These are phyloP conservation scores for Raffaelea ambrosiae DNA, from an alignment of 2,329 filamentous ascomycete species.

Conservation along the genomic window DNA sequence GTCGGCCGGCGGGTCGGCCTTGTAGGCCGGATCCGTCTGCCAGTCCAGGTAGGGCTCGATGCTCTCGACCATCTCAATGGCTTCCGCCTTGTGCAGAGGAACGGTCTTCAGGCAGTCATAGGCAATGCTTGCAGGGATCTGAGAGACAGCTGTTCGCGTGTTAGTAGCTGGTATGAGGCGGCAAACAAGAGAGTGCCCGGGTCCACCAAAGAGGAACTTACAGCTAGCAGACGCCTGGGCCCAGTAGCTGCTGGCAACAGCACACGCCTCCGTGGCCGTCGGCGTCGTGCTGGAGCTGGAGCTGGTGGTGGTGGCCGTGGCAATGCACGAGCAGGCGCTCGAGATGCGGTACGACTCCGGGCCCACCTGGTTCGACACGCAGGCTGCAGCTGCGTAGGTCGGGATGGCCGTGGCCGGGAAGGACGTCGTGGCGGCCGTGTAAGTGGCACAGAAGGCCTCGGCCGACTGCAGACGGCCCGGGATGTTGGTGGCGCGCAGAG, in stretches of 20 bases:
- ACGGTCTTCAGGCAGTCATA: slow-evolving; percentile 32
- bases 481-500: slow-evolving; percentile 22
- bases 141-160: slow-evolving; percentile 15
- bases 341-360: neutral
- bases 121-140: slow-evolving; percentile 27
- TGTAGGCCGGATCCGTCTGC: slow-evolving; percentile 29
- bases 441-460: slow-evolving; percentile 21
- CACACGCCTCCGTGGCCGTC: slow-evolving; percentile 5
- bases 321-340: slow-evolving; percentile 1
- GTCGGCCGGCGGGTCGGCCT: slow-evolving; percentile 26
- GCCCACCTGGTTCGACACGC: slow-evolving; percentile 1
- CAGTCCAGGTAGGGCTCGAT: slow-evolving; percentile 32
- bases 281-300: neutral
- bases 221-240: slow-evolving; percentile 5
- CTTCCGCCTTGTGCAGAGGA: slow-evolving; percentile 28
- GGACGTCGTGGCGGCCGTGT: neutral
- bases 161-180: neutral
- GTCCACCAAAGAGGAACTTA: neutral
- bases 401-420: neutral
- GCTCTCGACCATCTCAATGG: slow-evolving; percentile 28
- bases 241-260: slow-evolving; percentile 14
- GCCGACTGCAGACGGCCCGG: slow-evolving; percentile 22
- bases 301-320: slow-evolving; percentile 2
- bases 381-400: neutral
- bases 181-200: neutral